Evolutionary conservation across 164 flowering plant genomes (phyloP), one percentile per base, ranked within the genome.

Genomic region (Berberis vulgaris): DNA sequence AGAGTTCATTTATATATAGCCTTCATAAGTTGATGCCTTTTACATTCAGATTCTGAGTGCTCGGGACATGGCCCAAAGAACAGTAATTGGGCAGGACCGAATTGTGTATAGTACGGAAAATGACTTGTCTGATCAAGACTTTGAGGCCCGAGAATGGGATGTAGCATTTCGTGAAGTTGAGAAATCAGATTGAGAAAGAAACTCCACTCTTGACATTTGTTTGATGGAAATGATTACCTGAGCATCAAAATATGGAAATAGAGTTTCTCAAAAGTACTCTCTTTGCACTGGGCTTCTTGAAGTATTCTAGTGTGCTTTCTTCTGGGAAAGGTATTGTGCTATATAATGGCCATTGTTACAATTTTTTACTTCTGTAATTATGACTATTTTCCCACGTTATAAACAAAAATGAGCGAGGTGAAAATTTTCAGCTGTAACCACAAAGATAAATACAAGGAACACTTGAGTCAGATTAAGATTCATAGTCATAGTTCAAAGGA

Each of bases 11-110:
- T 12, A 12, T 63, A 41, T 54, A 26, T 54, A 43, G 45, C 54
- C 8, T 11, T 52, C 3, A 52, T 9, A 44, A 10, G 3, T 2
- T 39, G 52, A 11, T 12, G 8, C 44, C 49, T 57, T 61, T 1
- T n/a, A 39, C 42, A 2, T 65, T 61, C 88, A 95, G 99, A 79
- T 95, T 64, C 66, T 85, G 60, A 86, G 89, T 81, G 97, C 97
- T 64, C 93, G 99, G 61, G 91, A 95, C 78, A 86, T 91, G 97
- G 88, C 97, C 13, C 85, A 86, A 63, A 82, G 72, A 69, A 91
- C 91, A 1, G 81, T 87, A 43, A 91, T 95, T 12, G 84, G 97
- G 7, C 73, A 76, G 68, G 97, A 95, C 62, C 79, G 87, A 44
- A 86, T 95, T 57, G 89, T 95, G 13, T 95, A 95, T 53, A 89